phyloP scores from a whole-genome alignment of 2,329 filamentous ascomycete genomes.

The Mollisia scopiformis region DNA sequence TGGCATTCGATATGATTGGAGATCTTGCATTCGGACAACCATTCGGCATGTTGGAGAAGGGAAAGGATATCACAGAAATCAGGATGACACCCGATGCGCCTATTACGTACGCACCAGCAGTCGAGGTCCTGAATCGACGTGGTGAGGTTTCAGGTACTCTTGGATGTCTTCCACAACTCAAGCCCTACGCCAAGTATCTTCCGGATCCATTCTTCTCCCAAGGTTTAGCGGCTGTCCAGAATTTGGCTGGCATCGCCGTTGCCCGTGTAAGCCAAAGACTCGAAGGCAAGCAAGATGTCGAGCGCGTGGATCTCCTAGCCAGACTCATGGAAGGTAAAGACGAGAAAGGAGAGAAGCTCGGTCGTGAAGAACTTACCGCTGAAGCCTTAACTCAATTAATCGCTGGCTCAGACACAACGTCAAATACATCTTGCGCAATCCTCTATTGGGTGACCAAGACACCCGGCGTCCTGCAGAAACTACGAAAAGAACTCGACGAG shows the following conservation, averaged over 20 bases:
- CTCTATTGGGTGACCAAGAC: constrained; percentile 75
- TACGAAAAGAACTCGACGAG: constrained; percentile 76
- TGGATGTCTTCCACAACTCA: constrained; percentile 73
- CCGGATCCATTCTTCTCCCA: constrained; percentile 82
- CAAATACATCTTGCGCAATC: constrained; percentile 80
- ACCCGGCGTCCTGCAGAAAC: constrained; percentile 69
- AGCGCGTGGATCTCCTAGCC: constrained; percentile 79
- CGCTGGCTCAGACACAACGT: constrained; percentile 76
- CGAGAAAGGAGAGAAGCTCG: constrained; percentile 74
- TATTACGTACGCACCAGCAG: constrained; percentile 74
- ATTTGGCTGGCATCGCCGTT: constrained; percentile 85
- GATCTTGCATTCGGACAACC: constrained; percentile 73
- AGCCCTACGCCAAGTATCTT: constrained; percentile 78
- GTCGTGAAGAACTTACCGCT: constrained; percentile 79
- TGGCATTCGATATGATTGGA: constrained; percentile 58
- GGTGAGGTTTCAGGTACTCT: constrained; percentile 85
- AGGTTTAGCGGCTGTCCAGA: constrained; percentile 74
- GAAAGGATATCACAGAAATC: constrained; percentile 77
- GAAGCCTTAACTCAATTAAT: constrained; percentile 90
- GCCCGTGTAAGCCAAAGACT: constrained; percentile 78
- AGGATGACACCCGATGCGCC: constrained; percentile 60
- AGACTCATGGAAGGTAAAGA: constrained; percentile 86
- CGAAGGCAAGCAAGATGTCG: constrained; percentile 66
- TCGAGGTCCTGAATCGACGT: constrained; percentile 85
- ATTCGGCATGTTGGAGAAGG: constrained; percentile 81